Evolutionary conservation across 2,329 filamentous ascomycete genomes (phyloP).

Genomic region (Alternaria incomplexa): DNA sequence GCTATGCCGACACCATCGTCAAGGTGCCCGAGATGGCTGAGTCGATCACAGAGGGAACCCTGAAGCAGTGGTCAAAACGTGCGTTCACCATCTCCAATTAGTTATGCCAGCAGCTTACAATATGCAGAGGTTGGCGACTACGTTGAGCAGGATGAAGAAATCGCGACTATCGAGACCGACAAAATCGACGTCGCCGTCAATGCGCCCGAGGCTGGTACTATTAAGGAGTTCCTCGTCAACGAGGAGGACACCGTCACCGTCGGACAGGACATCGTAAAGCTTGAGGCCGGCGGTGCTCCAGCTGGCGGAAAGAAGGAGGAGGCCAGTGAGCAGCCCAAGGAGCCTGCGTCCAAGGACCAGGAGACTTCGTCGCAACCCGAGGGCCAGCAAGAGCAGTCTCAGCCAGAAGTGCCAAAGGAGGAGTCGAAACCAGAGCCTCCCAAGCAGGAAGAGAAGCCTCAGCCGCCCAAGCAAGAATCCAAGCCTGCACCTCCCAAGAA

Average conservation of each 20-base stretch:
- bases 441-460: conserved; percentile 48
- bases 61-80: conserved; percentile 93
- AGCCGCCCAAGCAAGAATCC: conserved; percentile 37
- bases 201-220: conserved; percentile 84
- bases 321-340: conserved; percentile 64
- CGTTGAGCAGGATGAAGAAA: conserved; percentile 95
- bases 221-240: conserved; percentile 88
- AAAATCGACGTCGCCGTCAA: conserved; percentile 99
- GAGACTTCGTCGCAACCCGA: conserved; percentile 62
- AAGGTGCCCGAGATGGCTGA: conserved; percentile 99
- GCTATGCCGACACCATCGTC: conserved; percentile 76
- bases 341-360: conserved; percentile 63
- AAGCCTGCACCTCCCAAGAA: conserved; percentile 33
- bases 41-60: conserved; percentile 94
- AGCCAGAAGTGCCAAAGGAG: conserved; percentile 47
- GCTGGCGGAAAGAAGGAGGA: conserved; percentile 62
- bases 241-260: conserved; percentile 97
- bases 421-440: conserved; percentile 51
- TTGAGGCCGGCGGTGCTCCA: conserved; percentile 71
- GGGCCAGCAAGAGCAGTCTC: conserved; percentile 56
- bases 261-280: conserved; percentile 85
- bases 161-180: conserved; percentile 98
- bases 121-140: conserved; percentile 79
- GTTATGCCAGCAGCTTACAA: conserved; percentile 8
- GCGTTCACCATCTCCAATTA: conserved; percentile 10